Percentiles rank a stretch among this genome's conserved stretches.
These are phyloP conservation scores for Hansenula lynferdii DNA, from an alignment of 1,139 yeast species.

Conservation along the genomic window DNA sequence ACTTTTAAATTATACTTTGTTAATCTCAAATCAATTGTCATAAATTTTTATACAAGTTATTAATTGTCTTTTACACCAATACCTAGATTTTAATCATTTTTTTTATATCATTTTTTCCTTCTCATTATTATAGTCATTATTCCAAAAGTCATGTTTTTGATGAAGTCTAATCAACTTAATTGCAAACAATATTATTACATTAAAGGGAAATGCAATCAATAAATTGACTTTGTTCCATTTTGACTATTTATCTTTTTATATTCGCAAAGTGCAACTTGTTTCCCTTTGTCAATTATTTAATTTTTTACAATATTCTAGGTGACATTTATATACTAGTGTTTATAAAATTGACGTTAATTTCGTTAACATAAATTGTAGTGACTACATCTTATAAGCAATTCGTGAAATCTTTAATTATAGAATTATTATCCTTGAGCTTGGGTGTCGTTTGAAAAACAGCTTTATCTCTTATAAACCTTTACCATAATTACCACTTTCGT, in stretches of 20 bases:
- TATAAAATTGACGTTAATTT: background rate
- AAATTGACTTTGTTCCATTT: too few species aligned
- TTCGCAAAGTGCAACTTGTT: too few species aligned
- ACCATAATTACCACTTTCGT: constrained; percentile 78
- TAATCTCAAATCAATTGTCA: background rate
- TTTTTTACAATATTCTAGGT: background rate
- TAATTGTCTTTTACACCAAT: background rate
- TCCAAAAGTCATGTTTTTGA: too few species aligned
- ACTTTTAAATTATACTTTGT: background rate
- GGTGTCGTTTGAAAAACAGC: background rate
- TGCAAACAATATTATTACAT: too few species aligned
- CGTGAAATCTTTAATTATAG: too few species aligned
- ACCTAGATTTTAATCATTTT: background rate
- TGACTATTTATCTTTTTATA: background rate
- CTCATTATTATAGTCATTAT: too few species aligned
- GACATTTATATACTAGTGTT: background rate
- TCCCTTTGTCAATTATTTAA: background rate
- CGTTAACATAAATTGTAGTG: background rate
- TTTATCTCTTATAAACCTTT: constrained; percentile 60
- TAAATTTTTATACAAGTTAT: background rate
- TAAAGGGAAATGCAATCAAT: too few species aligned
- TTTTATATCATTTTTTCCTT: background rate
- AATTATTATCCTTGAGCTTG: too few species aligned
- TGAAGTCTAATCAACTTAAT: too few species aligned
- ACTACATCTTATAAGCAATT: background rate